Percentiles rank a stretch among this genome's conserved stretches.
These are phyloP conservation scores for Lepidium aucheri DNA, from an alignment of 345 rosid genomes.

Conservation along the genomic window DNA sequence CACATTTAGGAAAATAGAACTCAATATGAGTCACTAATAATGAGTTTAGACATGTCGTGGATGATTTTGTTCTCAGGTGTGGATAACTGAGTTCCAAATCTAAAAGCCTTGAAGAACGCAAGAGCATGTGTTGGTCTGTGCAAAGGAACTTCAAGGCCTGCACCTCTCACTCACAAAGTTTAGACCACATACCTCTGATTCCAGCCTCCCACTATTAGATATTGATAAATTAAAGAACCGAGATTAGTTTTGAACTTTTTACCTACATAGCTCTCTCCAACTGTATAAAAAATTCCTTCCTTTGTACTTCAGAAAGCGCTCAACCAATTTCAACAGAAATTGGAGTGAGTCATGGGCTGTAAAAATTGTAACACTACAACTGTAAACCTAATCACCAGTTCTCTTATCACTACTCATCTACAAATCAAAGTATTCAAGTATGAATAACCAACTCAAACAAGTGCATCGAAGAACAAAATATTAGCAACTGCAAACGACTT, in stretches of 20 bases:
- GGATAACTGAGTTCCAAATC: constrained; percentile 52
- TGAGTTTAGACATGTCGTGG: constrained; percentile 29
- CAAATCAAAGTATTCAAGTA: constrained; percentile 69
- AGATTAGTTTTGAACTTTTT: neutral
- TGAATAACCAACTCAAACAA: constrained; percentile 90
- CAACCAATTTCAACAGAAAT: constrained; percentile 78
- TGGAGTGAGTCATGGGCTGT: constrained; percentile 67
- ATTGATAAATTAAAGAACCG: neutral
- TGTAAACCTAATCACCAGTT: constrained; percentile 36
- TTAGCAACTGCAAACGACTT: constrained; percentile 57
- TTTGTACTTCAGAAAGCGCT: constrained; percentile 80
- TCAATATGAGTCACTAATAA: constrained; percentile 17
- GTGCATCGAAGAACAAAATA: constrained; percentile 78
- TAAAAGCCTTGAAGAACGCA: constrained; percentile 60
- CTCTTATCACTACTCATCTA: constrained; percentile 41
- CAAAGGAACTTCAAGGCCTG: constrained; percentile 90
- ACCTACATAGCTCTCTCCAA: constrained; percentile 96
- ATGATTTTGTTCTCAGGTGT: neutral
- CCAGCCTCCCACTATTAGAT: constrained; percentile 82
- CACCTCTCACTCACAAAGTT: constrained; percentile 82
- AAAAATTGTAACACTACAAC: constrained; percentile 16
- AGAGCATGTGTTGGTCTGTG: constrained; percentile 79
- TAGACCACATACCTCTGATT: constrained; percentile 78
- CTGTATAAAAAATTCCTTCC: constrained; percentile 76
- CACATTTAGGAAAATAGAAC: neutral